Base-by-base conservation (phyloP, 2,329 filamentous ascomycete genomes). In the Neopestalotiopsis sp. region DNA sequence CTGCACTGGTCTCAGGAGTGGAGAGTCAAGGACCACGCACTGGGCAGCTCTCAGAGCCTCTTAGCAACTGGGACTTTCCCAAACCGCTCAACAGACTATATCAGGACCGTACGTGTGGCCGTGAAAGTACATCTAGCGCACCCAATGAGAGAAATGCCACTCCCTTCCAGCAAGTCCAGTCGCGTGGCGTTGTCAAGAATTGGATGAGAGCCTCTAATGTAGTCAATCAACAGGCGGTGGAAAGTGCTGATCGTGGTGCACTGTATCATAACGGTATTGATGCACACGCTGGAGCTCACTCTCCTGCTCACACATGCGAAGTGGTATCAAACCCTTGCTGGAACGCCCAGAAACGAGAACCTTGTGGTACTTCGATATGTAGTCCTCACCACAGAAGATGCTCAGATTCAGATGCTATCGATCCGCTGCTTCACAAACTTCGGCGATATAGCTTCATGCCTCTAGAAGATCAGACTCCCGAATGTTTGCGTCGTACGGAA, bases 361-460 rank as follows among this genome's bases (percentile, higher is more conserved):
- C 45, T 0, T 17, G 14, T 5, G 17, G 3, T n/a, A 14, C 45
- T 7, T 49, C 45, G 7, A 49, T 14, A 17, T 53, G 7, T 17
- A 2, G 5, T n/a, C 45, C 14, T 53, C 45, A 53, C 7, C 17
- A 53, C 7, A 24, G n/a, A n/a, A 14, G 45, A 5, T 53, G 17
- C 6, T 53, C 45, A n/a, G 45, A 53, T 1, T n/a, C 45, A 24
- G 6, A 53, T 53, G 45, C 9, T 7, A 20, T 20, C 20, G 32
- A 20, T 20, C 14, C 59, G 4, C n/a, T 74, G 4, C 30, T 77
- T 5, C 71, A 75, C 38, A 68, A 71, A 45, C 58, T 78, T 38
- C 73, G 73, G 20, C 73, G 74, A 34, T 77, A 75, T 65, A 78
- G 74, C 63, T 73, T 78, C 69, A 72, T 77, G 68, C 74, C 76